phyloP scores from a whole-genome alignment of 768 basidiomycete genomes.

The Leccinellum albellum region DNA sequence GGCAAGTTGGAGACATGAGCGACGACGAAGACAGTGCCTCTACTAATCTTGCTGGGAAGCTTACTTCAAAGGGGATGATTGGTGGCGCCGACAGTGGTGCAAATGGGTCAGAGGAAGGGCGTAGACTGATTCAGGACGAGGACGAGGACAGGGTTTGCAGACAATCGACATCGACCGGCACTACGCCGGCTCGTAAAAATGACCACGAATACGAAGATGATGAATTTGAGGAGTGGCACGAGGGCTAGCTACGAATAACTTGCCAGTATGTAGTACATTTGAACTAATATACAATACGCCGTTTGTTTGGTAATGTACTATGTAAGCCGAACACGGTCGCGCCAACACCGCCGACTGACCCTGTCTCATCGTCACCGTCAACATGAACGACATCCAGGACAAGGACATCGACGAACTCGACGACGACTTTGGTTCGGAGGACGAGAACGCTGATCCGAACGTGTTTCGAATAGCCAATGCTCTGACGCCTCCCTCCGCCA shows the following conservation, averaged over 20 bases:
- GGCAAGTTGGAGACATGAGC: slow-evolving; percentile 72
- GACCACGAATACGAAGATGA: slow-evolving; percentile 23
- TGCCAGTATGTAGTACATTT: no score
- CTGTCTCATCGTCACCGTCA: slow-evolving; percentile 16
- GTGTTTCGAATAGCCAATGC: slow-evolving; percentile 44
- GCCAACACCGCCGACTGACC: neutral
- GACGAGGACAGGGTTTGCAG: slow-evolving; percentile 33
- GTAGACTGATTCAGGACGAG: slow-evolving; percentile 37
- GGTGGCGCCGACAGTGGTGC: slow-evolving; percentile 8
- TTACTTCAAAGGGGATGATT: slow-evolving; percentile 17
- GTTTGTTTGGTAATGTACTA: neutral
- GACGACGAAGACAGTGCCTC: slow-evolving; percentile 55
- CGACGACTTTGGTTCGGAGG: slow-evolving; percentile 39
- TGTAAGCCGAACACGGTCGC: neutral
- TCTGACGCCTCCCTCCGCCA: slow-evolving; percentile 38
- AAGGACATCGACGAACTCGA: slow-evolving; percentile 49
- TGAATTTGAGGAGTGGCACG: slow-evolving; percentile 35
- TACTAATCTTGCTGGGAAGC: slow-evolving; percentile 37
- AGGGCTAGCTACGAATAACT: neutral
- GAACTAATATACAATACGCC: neutral
- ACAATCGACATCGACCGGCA: slow-evolving; percentile 36
- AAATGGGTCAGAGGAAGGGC: slow-evolving; percentile 33
- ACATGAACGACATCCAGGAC: slow-evolving; percentile 22
- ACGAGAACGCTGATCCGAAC: slow-evolving; percentile 35
- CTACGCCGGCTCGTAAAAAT: slow-evolving; percentile 29